Evolutionary conservation across 495 filamentous ascomycete genomes (phyloP), one percentile per base, ranked within the genome.

Genomic region (Hypoxylon perforatum): DNA sequence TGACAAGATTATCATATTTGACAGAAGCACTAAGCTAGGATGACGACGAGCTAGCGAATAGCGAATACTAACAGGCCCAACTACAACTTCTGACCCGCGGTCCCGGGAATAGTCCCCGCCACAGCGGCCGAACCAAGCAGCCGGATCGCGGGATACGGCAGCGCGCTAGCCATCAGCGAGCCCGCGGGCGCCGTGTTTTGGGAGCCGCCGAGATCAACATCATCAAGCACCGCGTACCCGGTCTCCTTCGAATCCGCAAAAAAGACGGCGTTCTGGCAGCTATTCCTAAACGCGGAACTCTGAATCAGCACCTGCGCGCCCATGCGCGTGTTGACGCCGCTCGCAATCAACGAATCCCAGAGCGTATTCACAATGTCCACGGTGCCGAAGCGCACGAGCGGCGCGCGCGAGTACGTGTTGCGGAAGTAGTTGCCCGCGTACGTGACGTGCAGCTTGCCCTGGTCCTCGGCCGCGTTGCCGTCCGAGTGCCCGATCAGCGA

Each of bases 291-390:
- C 21, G 78, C 79, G 70, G 83, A 89, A 57, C 81, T 85, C 78
- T 91, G 80, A 39, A 89, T 84, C 12, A 90, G 76, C 1, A 89
- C 66, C 76, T 91, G 86, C 12, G 88, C 89, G 28, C 87, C 87
- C 52, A 86, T 73, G 39, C 89, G 85, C 15, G 86, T 85, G 78
- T 92, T 88, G 78, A 91, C 85, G 17, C 84, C 87, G 49, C 85
- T 84, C 65, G 62, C 72, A 44, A 86, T 79, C 50, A 77, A 73
- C 41, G 77, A 65, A 75, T 76, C 65, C 70, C 75, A 80, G 53
- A 70, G 78, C 50, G 78, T 82, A 73, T 83, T 81, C 64, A 73
- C 80, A 52, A 84, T 76, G 63, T 84, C 78, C 10, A 69, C 87
- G 15, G 85, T 90, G 11, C 87, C 88, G 74, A 90, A 90, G 54